Evolutionary conservation across 495 filamentous ascomycete genomes (phyloP).

Genomic region (Immersiella caudata): DNA sequence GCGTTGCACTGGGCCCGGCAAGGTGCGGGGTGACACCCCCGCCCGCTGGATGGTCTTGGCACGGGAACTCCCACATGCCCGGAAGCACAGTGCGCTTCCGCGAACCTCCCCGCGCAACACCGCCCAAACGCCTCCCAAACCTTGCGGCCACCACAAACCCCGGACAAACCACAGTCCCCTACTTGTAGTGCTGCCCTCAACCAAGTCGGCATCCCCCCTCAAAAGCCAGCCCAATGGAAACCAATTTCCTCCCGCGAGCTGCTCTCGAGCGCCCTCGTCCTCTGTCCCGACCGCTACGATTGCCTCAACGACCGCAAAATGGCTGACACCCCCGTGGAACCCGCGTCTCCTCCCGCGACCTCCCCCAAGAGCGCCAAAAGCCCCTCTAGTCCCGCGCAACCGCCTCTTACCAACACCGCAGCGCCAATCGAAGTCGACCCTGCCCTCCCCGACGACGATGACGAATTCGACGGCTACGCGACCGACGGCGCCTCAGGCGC

Average conservation of each 20-base stretch:
- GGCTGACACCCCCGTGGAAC: neutral
- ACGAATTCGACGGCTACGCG: slow-evolving; percentile 19
- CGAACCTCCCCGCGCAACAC: neutral
- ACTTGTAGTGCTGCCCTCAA: neutral
- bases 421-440: slow-evolving; percentile 4
- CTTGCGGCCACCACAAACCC: neutral
- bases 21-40: too few relatives aligned
- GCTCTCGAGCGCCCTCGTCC: neutral
- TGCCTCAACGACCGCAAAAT: neutral
- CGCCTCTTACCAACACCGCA: neutral
- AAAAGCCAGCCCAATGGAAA: neutral
- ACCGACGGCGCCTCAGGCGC: slow-evolving; percentile 14
- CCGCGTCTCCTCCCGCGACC: neutral
- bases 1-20: too few relatives aligned
- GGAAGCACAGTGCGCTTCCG: neutral
- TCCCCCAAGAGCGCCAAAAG: neutral
- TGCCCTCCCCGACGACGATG: slow-evolving; percentile 6
- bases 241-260: too few relatives aligned
- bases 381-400: neutral
- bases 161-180: neutral
- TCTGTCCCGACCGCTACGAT: neutral
- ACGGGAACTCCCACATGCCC: neutral
- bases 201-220: neutral
- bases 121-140: neutral
- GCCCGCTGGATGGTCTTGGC: neutral